Percentiles rank a stretch among this genome's conserved stretches.
Conservation (phyloP, 73 alveolate genomes). For the Tetrahymena elliotti region DNA sequence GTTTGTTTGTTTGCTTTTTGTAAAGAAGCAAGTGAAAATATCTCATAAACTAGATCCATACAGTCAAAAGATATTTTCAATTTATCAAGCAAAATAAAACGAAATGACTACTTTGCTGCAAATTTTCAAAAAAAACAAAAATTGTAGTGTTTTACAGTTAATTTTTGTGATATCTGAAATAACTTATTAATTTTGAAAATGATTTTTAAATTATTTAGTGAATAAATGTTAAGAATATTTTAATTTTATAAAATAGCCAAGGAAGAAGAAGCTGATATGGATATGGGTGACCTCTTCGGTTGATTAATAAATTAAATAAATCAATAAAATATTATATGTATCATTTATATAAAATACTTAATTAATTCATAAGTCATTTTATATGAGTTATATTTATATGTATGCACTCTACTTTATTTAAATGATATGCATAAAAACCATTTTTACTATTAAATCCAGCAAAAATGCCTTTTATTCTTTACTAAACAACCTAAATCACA, state of each 20-base stretch:
- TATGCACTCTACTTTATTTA: neutral
- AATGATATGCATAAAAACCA: neutral
- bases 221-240: neutral
- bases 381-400: neutral
- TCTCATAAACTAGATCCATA: neutral
- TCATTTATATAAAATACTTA: neutral
- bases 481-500: no score
- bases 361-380: neutral
- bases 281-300: constrained; percentile 3
- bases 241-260: neutral
- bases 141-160: neutral
- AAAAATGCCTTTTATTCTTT: no score
- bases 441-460: neutral
- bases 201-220: neutral
- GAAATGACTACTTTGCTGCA: neutral
- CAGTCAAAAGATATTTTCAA: neutral
- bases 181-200: neutral
- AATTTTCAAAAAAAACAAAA: neutral
- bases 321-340: neutral
- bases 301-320: neutral
- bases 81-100: no score
- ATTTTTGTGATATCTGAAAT: neutral
- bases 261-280: neutral
- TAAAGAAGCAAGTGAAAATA: neutral
- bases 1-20: no score